These are phyloP conservation scores for Rubia tinctorum DNA, from an alignment of 305 asterid species.

Conservation along the genomic window DNA sequence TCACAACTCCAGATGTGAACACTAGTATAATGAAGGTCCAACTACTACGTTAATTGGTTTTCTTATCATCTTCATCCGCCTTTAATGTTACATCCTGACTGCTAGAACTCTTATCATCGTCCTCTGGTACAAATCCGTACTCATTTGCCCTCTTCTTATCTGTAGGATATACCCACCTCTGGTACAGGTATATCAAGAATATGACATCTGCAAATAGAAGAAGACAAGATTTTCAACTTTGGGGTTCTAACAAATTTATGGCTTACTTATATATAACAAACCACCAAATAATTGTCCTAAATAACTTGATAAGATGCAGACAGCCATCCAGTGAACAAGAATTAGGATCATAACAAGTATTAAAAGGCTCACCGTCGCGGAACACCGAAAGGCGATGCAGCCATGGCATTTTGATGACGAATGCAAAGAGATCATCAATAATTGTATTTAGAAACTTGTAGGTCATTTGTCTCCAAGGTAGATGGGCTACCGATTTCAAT, in stretches of 20 bases:
- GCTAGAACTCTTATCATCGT: constrained; percentile 48
- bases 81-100: constrained; percentile 21
- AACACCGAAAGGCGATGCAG: constrained; percentile 96
- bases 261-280: neutral
- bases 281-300: neutral
- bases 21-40: neutral
- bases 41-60: constrained; percentile 51
- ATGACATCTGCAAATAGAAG: constrained; percentile 69
- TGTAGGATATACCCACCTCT: constrained; percentile 87
- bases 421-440: constrained; percentile 96
- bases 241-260: neutral
- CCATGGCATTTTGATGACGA: constrained; percentile 92
- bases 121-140: constrained; percentile 83
- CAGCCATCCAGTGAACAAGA: neutral
- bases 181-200: constrained; percentile 80
- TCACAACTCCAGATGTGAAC: constrained; percentile 4
- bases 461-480: constrained; percentile 99
- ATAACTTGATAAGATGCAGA: neutral
- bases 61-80: constrained; percentile 72
- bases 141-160: constrained; percentile 92
- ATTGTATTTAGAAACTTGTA: constrained; percentile 94
- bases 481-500: constrained; percentile 92
- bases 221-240: neutral
- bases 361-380: constrained; percentile 86
- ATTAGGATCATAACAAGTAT: neutral